Evolutionary conservation across 345 rosid genomes (phyloP).

Genomic region (Fremontodendron californicum): DNA sequence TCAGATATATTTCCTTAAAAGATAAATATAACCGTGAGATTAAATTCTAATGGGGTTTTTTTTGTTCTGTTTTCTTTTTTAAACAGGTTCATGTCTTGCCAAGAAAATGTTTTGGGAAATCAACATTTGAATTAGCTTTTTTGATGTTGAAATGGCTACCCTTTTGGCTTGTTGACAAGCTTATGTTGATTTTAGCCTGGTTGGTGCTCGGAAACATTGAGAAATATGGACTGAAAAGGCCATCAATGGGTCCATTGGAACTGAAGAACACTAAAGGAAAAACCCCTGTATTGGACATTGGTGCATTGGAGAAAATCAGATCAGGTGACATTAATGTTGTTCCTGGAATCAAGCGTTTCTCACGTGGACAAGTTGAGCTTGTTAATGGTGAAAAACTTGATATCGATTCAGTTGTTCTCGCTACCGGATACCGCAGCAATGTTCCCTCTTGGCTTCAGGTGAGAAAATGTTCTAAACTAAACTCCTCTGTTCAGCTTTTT

Average conservation of each 20-base stretch:
- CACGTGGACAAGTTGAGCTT: slow-evolving; percentile 51
- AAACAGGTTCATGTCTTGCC: slow-evolving; percentile 87
- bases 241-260: slow-evolving; percentile 62
- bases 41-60: slow-evolving; percentile 11
- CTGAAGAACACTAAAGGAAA: slow-evolving; percentile 62
- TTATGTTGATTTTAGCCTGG: slow-evolving; percentile 52
- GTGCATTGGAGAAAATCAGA: slow-evolving; percentile 63
- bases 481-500: slow-evolving; percentile 1
- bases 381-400: slow-evolving; percentile 51
- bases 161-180: slow-evolving; percentile 74
- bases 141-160: slow-evolving; percentile 65
- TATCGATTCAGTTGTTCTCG: slow-evolving; percentile 68
- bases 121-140: slow-evolving; percentile 62
- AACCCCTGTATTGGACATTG: slow-evolving; percentile 84
- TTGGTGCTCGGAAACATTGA: slow-evolving; percentile 50
- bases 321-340: slow-evolving; percentile 68
- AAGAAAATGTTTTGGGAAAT: slow-evolving; percentile 68
- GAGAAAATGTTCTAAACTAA: slow-evolving; percentile 11
- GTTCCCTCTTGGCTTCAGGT: slow-evolving; percentile 94
- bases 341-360: slow-evolving; percentile 64
- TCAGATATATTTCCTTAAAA: background rate
- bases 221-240: slow-evolving; percentile 67
- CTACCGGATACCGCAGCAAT: slow-evolving; percentile 91
- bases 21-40: background rate
- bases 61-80: background rate